A percentile compares a stretch with the other conserved stretches of the same genome.
phyloP scores from a whole-genome alignment of 495 filamentous ascomycete species.

The Xylaria scruposa region DNA sequence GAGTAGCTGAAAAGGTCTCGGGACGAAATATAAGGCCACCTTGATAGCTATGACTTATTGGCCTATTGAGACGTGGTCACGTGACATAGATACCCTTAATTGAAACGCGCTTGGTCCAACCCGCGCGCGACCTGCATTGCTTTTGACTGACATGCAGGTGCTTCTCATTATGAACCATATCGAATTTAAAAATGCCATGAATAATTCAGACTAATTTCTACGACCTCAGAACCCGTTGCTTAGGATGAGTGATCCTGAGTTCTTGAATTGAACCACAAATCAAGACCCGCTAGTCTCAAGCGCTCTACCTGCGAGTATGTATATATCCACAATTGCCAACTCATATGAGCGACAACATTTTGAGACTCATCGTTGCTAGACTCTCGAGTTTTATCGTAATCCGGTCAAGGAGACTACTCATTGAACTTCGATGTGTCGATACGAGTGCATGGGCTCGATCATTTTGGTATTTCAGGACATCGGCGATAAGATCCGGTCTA shows the following conservation, averaged over 20 bases:
- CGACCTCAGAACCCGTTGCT: neutral
- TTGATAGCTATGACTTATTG: neutral
- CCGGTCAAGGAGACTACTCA: neutral
- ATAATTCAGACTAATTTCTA: neutral
- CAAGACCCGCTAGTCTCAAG: neutral
- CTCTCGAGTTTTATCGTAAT: neutral
- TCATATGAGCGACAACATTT: neutral
- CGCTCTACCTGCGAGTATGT: neutral
- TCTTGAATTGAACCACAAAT: neutral
- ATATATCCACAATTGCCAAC: neutral
- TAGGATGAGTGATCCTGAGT: neutral
- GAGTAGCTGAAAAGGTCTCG: neutral
- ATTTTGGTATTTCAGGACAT: conserved; percentile 54
- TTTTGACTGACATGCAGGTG: neutral
- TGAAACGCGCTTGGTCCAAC: neutral
- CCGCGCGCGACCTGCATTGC: neutral
- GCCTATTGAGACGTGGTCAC: neutral
- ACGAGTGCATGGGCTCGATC: conserved; percentile 56
- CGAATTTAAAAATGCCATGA: neutral
- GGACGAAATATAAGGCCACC: neutral
- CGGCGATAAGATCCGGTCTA: conserved; percentile 42
- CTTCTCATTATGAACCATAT: neutral
- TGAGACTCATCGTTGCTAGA: neutral
- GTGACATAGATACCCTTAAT: neutral
- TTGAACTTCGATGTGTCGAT: conserved; percentile 49